Conservation (phyloP, 192 early-diverging fungal genomes). For the Umbelopsis vinacea region DNA sequence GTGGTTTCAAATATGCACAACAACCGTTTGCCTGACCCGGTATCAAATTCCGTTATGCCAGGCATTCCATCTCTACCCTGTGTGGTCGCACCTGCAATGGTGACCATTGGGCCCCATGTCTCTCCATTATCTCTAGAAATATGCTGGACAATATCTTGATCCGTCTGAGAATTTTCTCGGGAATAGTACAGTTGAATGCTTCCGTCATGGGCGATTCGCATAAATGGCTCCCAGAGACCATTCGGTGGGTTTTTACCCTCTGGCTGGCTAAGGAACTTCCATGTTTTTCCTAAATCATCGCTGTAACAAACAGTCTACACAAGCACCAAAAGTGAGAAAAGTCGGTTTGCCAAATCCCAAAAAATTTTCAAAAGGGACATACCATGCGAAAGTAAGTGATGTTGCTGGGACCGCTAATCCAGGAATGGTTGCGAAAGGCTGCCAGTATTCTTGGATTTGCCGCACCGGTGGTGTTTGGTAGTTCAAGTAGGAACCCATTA, state of each 20-base stretch:
- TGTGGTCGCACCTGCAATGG: neutral
- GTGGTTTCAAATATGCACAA: slow-evolving; percentile 6
- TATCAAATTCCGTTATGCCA: neutral
- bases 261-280: neutral
- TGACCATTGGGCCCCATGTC: neutral
- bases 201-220: neutral
- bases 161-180: neutral
- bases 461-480: neutral
- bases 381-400: slow-evolving; percentile 15
- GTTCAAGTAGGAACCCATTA: slow-evolving; percentile 1
- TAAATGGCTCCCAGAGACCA: slow-evolving; percentile 13
- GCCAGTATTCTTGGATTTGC: slow-evolving; percentile 13
- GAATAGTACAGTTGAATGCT: neutral
- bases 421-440: slow-evolving; percentile 1
- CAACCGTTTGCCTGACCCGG: neutral
- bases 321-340: neutral
- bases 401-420: neutral
- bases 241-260: slow-evolving; percentile 1
- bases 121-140: neutral
- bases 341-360: neutral
- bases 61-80: slow-evolving; percentile 7
- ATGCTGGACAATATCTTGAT: slow-evolving; percentile 12
- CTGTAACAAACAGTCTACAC: slow-evolving; percentile 15
- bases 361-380: neutral
- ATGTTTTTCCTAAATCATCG: slow-evolving; percentile 2